Percentiles rank a stretch among this genome's conserved stretches.
Evolutionary conservation across 148 eudicot genomes (phyloP).

Genomic region (Cornus suecica): DNA sequence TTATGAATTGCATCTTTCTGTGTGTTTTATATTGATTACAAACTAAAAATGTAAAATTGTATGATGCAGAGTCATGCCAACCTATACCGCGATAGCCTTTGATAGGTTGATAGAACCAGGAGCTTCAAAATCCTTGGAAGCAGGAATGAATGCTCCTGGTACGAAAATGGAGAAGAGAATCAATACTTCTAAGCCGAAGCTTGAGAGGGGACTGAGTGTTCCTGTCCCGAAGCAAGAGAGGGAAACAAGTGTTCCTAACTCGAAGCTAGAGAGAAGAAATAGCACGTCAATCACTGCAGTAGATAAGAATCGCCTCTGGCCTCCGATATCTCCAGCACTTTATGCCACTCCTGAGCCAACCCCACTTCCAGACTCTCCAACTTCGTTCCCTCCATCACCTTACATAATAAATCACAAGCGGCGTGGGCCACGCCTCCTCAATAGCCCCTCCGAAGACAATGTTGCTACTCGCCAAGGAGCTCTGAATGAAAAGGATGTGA

Average conservation of each 20-base stretch:
- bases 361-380: slow-evolving; percentile 83
- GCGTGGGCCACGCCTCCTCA: slow-evolving; percentile 77
- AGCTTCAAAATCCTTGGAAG: slow-evolving; percentile 44
- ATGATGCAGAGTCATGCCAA: slow-evolving; percentile 69
- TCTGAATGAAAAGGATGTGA: slow-evolving; percentile 21
- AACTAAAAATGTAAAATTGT: neutral
- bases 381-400: slow-evolving; percentile 80
- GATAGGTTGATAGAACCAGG: slow-evolving; percentile 74
- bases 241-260: slow-evolving; percentile 16
- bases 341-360: slow-evolving; percentile 82
- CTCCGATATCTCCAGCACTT: slow-evolving; percentile 65
- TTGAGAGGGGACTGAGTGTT: slow-evolving; percentile 1
- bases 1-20: neutral
- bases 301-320: slow-evolving; percentile 44
- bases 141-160: slow-evolving; percentile 21
- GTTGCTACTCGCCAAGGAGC: slow-evolving; percentile 24
- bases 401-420: slow-evolving; percentile 84
- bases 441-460: slow-evolving; percentile 61
- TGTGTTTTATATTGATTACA: neutral
- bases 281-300: slow-evolving; percentile 15
- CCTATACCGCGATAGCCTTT: slow-evolving; percentile 63
- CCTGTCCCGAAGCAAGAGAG: no score
- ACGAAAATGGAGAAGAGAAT: slow-evolving; percentile 10
- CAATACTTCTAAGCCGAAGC: slow-evolving; percentile 2
- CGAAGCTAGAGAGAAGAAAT: slow-evolving; percentile 16